Conservation (phyloP, 1,284 basidiomycete genomes). For the Marasmius oreades region DNA sequence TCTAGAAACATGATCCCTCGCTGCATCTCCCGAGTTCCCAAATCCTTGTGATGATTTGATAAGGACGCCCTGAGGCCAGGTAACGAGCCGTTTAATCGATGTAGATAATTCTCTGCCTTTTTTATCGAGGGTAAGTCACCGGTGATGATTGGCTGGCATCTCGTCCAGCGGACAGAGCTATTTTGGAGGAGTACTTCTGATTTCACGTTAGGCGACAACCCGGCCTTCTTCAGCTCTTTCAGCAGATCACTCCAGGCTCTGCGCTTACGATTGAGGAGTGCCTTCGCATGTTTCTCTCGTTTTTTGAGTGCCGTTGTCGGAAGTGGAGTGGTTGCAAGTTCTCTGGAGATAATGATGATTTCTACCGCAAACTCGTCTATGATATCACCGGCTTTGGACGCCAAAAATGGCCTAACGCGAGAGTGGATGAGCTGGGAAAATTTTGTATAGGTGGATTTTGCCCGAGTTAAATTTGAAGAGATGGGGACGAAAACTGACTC, state of each 20-base stretch:
- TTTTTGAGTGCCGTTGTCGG: constrained; percentile 49
- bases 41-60: constrained; percentile 74
- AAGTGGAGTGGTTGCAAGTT: constrained; percentile 57
- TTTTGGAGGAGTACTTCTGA: constrained; percentile 70
- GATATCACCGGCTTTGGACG: constrained; percentile 30
- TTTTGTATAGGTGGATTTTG: constrained; percentile 38
- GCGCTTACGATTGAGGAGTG: constrained; percentile 78
- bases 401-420: constrained; percentile 41
- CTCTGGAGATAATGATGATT: constrained; percentile 68
- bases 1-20: constrained; percentile 80
- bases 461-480: neutral
- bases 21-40: constrained; percentile 83
- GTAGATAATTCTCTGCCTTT: constrained; percentile 68
- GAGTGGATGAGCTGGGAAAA: constrained; percentile 42
- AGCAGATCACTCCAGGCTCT: constrained; percentile 91
- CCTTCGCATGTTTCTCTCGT: constrained; percentile 74
- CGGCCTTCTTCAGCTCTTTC: constrained; percentile 83
- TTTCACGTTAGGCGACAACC: constrained; percentile 72
- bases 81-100: constrained; percentile 66
- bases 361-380: constrained; percentile 71
- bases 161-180: constrained; percentile 61
- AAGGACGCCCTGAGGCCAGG: constrained; percentile 67
- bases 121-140: constrained; percentile 21
- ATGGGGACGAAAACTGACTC: neutral
- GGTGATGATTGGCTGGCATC: constrained; percentile 53